phyloP scores from a whole-genome alignment of 306 rosid species.

The Trifolium fragiferum region DNA sequence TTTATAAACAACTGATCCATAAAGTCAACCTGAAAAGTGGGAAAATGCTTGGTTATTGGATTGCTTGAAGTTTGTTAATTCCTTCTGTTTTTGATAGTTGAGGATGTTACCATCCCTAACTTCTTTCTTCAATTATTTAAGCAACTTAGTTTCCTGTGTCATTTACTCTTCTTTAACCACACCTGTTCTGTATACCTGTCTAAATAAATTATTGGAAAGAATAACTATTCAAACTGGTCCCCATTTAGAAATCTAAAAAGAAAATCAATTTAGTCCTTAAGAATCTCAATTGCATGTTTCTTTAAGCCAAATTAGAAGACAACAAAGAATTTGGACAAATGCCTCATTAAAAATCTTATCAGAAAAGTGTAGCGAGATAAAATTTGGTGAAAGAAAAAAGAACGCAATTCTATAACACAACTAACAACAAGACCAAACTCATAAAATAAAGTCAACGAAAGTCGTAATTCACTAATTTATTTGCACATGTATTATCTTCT shows the following conservation, averaged over 20 bases:
- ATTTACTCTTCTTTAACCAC: not conserved
- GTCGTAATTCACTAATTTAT: too few species aligned
- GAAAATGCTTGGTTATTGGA: not conserved
- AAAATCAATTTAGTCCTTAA: not conserved
- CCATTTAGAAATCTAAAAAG: not conserved
- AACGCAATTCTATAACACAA: too few species aligned
- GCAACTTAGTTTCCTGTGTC: conserved; percentile 11
- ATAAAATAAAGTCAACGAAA: too few species aligned
- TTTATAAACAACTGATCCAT: conserved; percentile 4
- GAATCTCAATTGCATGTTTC: not conserved
- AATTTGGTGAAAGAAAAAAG: too few species aligned
- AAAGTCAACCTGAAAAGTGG: not conserved
- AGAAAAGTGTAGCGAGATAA: too few species aligned
- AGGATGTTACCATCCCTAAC: conserved; percentile 9
- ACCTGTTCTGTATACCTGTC: not conserved
- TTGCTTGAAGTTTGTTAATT: conserved; percentile 23
- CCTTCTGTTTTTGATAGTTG: not conserved
- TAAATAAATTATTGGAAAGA: not conserved
- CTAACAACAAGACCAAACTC: too few species aligned
- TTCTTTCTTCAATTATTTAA: not conserved
- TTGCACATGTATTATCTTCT: too few species aligned
- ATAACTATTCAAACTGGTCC: not conserved
- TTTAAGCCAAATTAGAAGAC: too few species aligned
- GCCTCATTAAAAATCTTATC: too few species aligned
- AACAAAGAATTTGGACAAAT: too few species aligned